Evolutionary conservation across 1,284 basidiomycete species (phyloP).

Genomic region (Rhodotorula sp.): DNA sequence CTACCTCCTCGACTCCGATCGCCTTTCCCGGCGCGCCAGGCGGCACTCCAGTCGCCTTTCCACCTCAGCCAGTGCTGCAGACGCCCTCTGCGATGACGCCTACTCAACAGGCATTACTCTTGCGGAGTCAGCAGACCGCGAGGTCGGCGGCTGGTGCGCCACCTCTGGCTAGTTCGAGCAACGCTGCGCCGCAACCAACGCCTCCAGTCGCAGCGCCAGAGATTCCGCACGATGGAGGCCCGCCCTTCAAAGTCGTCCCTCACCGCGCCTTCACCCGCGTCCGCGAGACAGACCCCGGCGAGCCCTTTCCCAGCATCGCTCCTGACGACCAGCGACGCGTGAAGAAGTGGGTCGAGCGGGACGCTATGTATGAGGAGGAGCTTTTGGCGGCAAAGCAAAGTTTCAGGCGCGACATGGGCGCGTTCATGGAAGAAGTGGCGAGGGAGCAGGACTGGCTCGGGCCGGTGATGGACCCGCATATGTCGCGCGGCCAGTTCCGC

Average conservation of each 20-base stretch:
- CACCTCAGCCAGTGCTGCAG: background rate
- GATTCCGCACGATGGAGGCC: conserved; percentile 20
- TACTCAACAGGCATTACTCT: conserved; percentile 5
- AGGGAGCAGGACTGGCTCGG: conserved; percentile 43
- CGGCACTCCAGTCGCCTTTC: background rate
- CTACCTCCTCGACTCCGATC: background rate
- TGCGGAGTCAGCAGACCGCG: conserved; percentile 4
- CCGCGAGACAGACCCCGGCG: conserved; percentile 26
- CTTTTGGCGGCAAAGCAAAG: conserved; percentile 47
- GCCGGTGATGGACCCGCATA: conserved; percentile 2
- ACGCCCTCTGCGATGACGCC: background rate
- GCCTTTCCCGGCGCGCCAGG: background rate
- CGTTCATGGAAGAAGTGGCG: conserved; percentile 23
- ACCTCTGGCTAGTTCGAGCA: background rate
- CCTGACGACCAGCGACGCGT: conserved; percentile 45
- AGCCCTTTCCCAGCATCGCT: conserved; percentile 26
- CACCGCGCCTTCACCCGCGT: conserved; percentile 14
- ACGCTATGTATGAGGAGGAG: conserved; percentile 54
- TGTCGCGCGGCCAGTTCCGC: conserved; percentile 18
- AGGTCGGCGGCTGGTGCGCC: background rate
- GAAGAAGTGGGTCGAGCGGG: conserved; percentile 57
- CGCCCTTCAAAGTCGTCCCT: conserved; percentile 29
- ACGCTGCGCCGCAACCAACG: background rate
- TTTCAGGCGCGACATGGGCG: conserved; percentile 40
- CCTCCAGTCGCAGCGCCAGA: background rate